Percentiles rank a stretch among this genome's conserved stretches.
phyloP scores from a whole-genome alignment of 345 rosid species.

The Cardamine chenopodiifolia region DNA sequence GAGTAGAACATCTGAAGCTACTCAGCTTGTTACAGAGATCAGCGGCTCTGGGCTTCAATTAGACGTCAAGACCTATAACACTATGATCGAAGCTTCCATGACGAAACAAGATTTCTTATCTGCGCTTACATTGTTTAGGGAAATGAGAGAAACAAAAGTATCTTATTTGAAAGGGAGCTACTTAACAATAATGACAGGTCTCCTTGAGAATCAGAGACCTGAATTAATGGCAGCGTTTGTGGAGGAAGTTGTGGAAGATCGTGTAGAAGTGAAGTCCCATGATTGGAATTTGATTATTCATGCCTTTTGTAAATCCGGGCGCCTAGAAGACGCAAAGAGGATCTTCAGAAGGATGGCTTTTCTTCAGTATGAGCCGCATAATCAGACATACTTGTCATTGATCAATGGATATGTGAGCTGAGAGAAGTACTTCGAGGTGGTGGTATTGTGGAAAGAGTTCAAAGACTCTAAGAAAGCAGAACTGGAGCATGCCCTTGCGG shows the following conservation, averaged over 20 bases:
- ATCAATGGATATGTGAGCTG: constrained; percentile 75
- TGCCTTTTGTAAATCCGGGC: constrained; percentile 79
- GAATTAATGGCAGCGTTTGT: constrained; percentile 82
- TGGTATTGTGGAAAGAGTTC: constrained; percentile 83
- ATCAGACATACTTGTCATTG: constrained; percentile 82
- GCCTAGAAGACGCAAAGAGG: constrained; percentile 78
- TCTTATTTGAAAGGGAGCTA: constrained; percentile 71
- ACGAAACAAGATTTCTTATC: constrained; percentile 81
- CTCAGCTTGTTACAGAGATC: constrained; percentile 75
- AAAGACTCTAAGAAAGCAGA: constrained; percentile 53
- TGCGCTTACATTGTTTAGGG: constrained; percentile 80
- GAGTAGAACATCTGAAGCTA: constrained; percentile 80
- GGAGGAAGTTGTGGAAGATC: constrained; percentile 87
- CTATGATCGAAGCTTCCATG: constrained; percentile 86
- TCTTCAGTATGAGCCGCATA: constrained; percentile 74
- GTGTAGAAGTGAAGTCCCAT: constrained; percentile 80
- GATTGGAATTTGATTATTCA: constrained; percentile 98
- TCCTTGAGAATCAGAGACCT: constrained; percentile 74
- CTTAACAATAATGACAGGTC: constrained; percentile 78
- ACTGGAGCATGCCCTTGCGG: constrained; percentile 72
- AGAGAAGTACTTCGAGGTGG: constrained; percentile 69
- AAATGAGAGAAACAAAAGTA: constrained; percentile 69
- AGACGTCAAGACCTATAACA: constrained; percentile 58
- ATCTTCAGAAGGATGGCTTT: constrained; percentile 89
- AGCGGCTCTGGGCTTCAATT: constrained; percentile 67